phyloP scores from a whole-genome alignment of 495 filamentous ascomycete species.

The Aspergillus homomorphus region DNA sequence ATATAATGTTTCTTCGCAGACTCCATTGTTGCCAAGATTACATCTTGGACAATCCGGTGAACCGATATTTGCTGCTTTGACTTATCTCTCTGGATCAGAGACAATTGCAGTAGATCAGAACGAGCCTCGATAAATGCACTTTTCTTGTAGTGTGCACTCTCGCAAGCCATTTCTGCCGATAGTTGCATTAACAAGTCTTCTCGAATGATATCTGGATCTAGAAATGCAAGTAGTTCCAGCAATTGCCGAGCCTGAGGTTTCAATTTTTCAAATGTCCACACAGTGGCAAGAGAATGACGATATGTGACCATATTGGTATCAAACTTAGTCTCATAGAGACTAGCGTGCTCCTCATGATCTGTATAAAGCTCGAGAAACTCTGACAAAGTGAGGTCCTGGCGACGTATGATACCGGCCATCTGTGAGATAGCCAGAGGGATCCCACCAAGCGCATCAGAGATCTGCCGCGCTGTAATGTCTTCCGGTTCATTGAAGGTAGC shows the following conservation, averaged over 20 bases:
- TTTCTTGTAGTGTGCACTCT: not conserved
- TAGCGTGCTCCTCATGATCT: slow-evolving; percentile 23
- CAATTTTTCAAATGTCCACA: slow-evolving; percentile 38
- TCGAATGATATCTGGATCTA: slow-evolving; percentile 33
- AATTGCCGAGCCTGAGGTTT: slow-evolving; percentile 18
- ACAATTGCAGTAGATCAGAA: slow-evolving; percentile 13
- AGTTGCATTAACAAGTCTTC: slow-evolving; percentile 26
- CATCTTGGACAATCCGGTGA: slow-evolving; percentile 35
- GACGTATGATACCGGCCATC: slow-evolving; percentile 37
- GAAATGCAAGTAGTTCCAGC: slow-evolving; percentile 30
- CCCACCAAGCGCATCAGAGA: slow-evolving; percentile 28
- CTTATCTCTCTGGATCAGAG: slow-evolving; percentile 22
- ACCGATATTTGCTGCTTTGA: slow-evolving; percentile 21
- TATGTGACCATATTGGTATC: slow-evolving; percentile 21
- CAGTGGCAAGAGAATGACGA: slow-evolving; percentile 29
- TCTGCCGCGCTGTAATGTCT: slow-evolving; percentile 10
- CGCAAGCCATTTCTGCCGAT: slow-evolving; percentile 2
- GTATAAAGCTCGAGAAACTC: slow-evolving; percentile 30
- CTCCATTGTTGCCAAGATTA: slow-evolving; percentile 21
- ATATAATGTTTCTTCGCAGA: slow-evolving; percentile 8
- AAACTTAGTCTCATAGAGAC: slow-evolving; percentile 21
- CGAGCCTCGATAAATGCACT: slow-evolving; percentile 5
- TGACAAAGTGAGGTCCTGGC: slow-evolving; percentile 22
- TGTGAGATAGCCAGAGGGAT: slow-evolving; percentile 41
- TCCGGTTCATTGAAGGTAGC: slow-evolving; percentile 7